Base-by-base conservation (phyloP, 257 asterid species). In the Scutellaria baicalensis region DNA sequence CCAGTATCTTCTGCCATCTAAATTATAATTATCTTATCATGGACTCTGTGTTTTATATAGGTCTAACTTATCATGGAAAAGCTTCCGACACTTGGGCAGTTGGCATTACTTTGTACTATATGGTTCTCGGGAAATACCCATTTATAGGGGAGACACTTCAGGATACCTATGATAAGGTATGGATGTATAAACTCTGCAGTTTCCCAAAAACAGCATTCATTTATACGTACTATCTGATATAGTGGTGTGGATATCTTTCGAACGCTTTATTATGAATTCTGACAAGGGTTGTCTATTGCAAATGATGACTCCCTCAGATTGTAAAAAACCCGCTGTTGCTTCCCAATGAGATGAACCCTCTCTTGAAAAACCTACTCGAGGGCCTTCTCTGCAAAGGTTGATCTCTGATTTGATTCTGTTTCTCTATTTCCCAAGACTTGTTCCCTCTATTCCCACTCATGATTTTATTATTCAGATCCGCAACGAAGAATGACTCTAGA, bases 321-420 rank as follows among this genome's bases (percentile, higher is more conserved):
- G 96, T 89, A 70, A 81, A 88, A 63, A 75, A 88, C 79, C 81
- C 91, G 0, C n/a, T 91, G 81, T 10, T 48, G 72, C 88, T 88
- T 66, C 98, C 98, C 35, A 91, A 84, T 55, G 88, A 71, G 66
- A 82, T 88, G 93, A 82, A 83, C 83, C 97, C 90, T 44, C 82
- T 85, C 59, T 85, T 94, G 78, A 92, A 81, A 72, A 73, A 88
- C 82, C 81, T 94, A 57, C 78, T 91, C 3, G 89, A 91, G 78
- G 97, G 99, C 64, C 96, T 91, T 77, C 99, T 94, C 54, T 84
- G 92, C 88, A 94, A 94, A 94, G 98, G 99, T 90, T 43, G 2
- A 84, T 51, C 69, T 67, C 57, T 35, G 4, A 6, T 23, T 23
- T 59, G 13, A 8, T 52, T 0, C 18, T 31, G 59, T 50, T 57